Conservation (phyloP, 2,329 filamentous ascomycete species). For the Ambrosiella xylebori region DNA sequence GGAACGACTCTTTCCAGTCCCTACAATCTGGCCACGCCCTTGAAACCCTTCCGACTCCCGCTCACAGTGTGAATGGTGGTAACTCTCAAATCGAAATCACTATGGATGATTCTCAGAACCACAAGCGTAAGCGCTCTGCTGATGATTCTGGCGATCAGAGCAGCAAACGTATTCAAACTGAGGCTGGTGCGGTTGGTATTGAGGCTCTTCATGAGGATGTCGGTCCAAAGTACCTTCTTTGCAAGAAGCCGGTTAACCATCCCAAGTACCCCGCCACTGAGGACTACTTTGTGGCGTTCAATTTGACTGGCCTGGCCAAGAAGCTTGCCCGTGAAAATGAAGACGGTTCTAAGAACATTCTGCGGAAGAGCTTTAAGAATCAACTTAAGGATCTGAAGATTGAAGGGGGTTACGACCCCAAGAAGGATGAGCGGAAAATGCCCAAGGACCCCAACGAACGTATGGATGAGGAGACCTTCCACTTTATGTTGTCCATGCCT, state of each 20-base stretch:
- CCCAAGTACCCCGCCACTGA: slow-evolving; percentile 21
- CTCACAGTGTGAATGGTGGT: slow-evolving; percentile 44
- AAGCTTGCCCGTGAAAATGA: slow-evolving; percentile 46
- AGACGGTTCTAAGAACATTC: slow-evolving; percentile 48
- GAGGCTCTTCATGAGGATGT: slow-evolving; percentile 49
- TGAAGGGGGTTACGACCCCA: slow-evolving; percentile 42
- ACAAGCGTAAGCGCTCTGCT: slow-evolving; percentile 43
- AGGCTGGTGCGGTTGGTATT: slow-evolving; percentile 37
- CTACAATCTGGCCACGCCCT: slow-evolving; percentile 32
- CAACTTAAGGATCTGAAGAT: slow-evolving; percentile 48
- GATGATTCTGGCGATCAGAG: slow-evolving; percentile 39
- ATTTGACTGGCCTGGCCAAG: slow-evolving; percentile 37
- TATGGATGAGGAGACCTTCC: slow-evolving; percentile 33
- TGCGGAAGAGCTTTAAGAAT: slow-evolving; percentile 52
- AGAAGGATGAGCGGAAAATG: slow-evolving; percentile 33
- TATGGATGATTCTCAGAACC: slow-evolving; percentile 26
- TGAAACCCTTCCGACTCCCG: slow-evolving; percentile 41
- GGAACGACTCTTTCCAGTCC: slow-evolving; percentile 33
- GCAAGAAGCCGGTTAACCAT: slow-evolving; percentile 22
- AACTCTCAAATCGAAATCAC: slow-evolving; percentile 20
- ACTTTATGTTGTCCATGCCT: slow-evolving; percentile 32
- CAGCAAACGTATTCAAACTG: slow-evolving; percentile 45
- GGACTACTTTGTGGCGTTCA: slow-evolving; percentile 43
- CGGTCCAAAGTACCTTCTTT: slow-evolving; percentile 49
- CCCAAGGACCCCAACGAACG: slow-evolving; percentile 20